Base-by-base conservation (phyloP, 2,329 filamentous ascomycete species). In the Penicillium sp. region DNA sequence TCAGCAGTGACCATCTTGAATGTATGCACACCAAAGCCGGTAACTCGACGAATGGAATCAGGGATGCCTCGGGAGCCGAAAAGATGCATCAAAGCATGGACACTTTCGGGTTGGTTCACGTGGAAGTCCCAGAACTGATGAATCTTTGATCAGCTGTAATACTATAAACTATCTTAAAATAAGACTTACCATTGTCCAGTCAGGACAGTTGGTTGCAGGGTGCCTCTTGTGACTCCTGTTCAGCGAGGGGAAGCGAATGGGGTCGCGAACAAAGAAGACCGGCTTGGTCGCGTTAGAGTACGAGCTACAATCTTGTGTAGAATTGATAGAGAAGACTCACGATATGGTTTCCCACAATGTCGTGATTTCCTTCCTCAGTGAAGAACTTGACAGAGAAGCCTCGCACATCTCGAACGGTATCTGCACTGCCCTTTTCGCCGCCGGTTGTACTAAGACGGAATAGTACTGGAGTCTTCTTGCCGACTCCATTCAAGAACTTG, bases 171-270 rank as follows among this genome's bases (percentile, higher is more conserved):
- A 0, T 49, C 19, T 2, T 7, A 5, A 10, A 17, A 17, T 2
- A 24, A 15, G 4, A 63, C 70, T 69, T 55, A 78, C 78, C 71
- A 85, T 85, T 53, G 86, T 87, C 26, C 86, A 85, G 73, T 89
- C 85, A n/a, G 84, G 86, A 1, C 89, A 75, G 70, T 90, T 85
- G 0, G 86, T 90, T 61, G 85, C 80, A 0, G 88, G 88, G 66
- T 91, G 78, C 15, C 87, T 81, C 80, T 91, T 91, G 72, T 91
- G 88, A 0, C 87, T 89, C 69, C 89, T 72, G 59, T 79, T 81
- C 54, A 82, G 60, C 1, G 74, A 74, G 2, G 79, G 79, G 56
- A 81, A 81, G 56, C 79, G 78, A 55, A 77, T 67, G 12, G 79
- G 79, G 57, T 82, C 80, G 3, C 80, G 74, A 45, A 81, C 74